A percentile compares a stretch with the other conserved stretches of the same genome.
These are phyloP conservation scores for Aspergillus sergii DNA, from an alignment of 2,329 filamentous ascomycete genomes.

Conservation along the genomic window DNA sequence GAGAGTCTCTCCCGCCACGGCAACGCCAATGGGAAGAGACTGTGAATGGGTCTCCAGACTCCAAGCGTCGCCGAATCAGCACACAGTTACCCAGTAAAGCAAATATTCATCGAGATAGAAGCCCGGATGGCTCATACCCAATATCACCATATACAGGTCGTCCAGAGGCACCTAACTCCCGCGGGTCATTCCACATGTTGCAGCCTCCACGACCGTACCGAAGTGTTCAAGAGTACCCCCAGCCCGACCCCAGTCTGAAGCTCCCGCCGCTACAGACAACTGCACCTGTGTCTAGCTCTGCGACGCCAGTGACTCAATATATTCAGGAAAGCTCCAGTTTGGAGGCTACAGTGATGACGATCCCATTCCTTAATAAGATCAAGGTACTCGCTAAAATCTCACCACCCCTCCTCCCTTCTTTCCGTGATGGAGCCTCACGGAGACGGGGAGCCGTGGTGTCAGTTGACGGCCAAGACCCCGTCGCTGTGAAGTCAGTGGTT, in stretches of 20 bases:
- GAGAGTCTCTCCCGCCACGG: constrained; percentile 26
- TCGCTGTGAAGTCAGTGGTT: constrained; percentile 67
- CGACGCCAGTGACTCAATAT: constrained; percentile 31
- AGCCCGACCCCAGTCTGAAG: constrained; percentile 53
- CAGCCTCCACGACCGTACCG: constrained; percentile 56
- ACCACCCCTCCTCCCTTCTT: constrained; percentile 59
- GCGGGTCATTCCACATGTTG: constrained; percentile 52
- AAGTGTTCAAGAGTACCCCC: constrained; percentile 31
- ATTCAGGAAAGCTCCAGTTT: constrained; percentile 50
- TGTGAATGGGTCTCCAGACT: constrained; percentile 55
- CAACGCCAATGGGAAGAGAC: constrained; percentile 34
- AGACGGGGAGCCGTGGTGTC: constrained; percentile 78
- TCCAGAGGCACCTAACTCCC: constrained; percentile 34
- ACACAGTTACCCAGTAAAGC: constrained; percentile 43
- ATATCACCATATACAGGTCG: constrained; percentile 49
- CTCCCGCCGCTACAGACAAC: constrained; percentile 57
- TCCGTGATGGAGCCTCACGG: constrained; percentile 32
- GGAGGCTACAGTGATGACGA: constrained; percentile 73
- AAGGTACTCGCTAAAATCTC: constrained; percentile 75
- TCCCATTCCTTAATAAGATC: constrained; percentile 75
- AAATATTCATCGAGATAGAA: constrained; percentile 42
- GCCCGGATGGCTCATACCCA: constrained; percentile 45
- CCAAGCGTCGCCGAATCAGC: constrained; percentile 66
- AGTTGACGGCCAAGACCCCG: constrained; percentile 72
- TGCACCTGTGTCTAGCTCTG: constrained; percentile 20